Base-by-base conservation (phyloP, 495 filamentous ascomycete species). In the Sporormia fimetaria region DNA sequence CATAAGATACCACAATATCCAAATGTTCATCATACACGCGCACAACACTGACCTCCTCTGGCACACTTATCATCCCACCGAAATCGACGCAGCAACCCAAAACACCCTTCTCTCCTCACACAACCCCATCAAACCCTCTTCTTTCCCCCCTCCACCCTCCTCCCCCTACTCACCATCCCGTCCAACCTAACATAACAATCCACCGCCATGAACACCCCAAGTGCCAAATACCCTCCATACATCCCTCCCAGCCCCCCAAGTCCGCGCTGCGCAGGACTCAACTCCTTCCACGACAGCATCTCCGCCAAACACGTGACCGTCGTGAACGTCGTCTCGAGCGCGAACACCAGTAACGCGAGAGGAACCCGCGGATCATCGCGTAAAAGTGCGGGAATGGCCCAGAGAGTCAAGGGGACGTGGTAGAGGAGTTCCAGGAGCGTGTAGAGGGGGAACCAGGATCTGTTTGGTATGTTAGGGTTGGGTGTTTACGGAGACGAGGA, bases 221-320 rank as follows among this genome's bases (percentile, higher is more conserved):
- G 54, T 18, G 71, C 67, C 22, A 84, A 58, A 67, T 83, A 93
- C 4, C 80, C 80, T 10, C 69, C 74, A 57, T 87, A 87, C 9
- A 83, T 57, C 46, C 68, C 68, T 1, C 67, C 71, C 38, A 77
- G 52, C 46, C 75, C 75, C 8, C 23, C 15, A 21, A 27, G 4
- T 40, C 68, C 49, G 48, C 75, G 79, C 46, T 76, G 61, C 3
- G 48, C 55, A 34, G 34, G 34, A 16, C 26, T 54, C 33, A 59
- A 51, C 5, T 44, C 35, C 22, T 32, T 47, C 63, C 61, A 66
- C 36, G 49, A 52, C 31, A 60, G 64, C 29, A 72, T 67, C 29
- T 76, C 74, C 7, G 67, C 63, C 21, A 83, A 70, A 61, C 83
- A 92, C 3, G 76, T 71, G 3, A 72, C 45, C 0, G 86, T 83